Base-by-base conservation (phyloP, 225 moss, liverwort and hornwort genomes). In the Physcomitrellopsis africana region DNA sequence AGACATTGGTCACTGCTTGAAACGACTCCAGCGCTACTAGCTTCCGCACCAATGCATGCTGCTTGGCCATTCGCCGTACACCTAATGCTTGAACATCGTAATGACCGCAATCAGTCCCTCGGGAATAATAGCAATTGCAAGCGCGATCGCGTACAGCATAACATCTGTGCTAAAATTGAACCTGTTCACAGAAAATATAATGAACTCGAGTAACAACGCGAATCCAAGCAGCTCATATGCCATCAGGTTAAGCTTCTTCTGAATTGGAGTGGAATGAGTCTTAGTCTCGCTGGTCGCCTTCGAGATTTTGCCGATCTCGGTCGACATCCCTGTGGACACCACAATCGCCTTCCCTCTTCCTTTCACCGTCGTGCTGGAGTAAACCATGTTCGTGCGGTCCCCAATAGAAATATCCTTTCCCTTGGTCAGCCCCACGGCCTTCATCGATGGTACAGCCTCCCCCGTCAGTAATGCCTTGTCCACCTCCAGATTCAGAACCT, bases 1-100 rank as follows among this genome's bases (percentile, higher is more conserved):
- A 73, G 56, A 79, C 73, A 47, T 73, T 74, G 17, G 79, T 74
- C 12, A 74, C 79, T 3, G 73, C 79, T 61, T 79, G 79, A 18
- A 79, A 23, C 10, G 79, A 79, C 26, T 79, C 78, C 64, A 78
- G 22, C 11, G 72, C 77, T 11, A 68, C 76, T 8, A 76, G 68
- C 68, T 76, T 76, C 67, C 76, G 58, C 11, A 68, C 78, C 54
- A 78, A 27, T 9, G 72, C 78, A 20, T 55, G 0, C 9, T 55
- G 55, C 20, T 55, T 55, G 19, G 55, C 55, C 55, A 55, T 55
- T 20, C 55, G 22, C 55, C 55, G 3, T 20, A 55, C 55, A 2
- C 55, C 55, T 20, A 60, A 29, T 9, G 60, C 60, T 20, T 60
- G 67, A 9, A 67, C 67, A 1, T 67, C 18, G 67, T 49, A 3